Evolutionary conservation across 2,329 filamentous ascomycete species (phyloP), one percentile per base, ranked within the genome.

Genomic region (Neurospora crassa): DNA sequence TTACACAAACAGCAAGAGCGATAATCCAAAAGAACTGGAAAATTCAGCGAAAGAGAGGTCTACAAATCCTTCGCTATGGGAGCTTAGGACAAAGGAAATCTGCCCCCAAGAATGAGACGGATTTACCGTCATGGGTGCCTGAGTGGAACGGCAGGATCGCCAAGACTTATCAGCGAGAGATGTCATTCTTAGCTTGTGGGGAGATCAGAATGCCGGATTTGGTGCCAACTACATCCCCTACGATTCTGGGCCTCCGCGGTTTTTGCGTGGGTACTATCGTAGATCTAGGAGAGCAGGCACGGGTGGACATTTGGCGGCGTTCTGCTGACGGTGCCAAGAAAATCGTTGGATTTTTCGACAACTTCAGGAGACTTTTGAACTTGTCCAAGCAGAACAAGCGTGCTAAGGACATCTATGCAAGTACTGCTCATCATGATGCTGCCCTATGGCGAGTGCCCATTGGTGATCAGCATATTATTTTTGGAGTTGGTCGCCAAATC

Each of bases 111-210:
- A 14, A 53, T 1, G 45, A 59, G 5, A 8, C n/a, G 16, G 7
- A 40, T 6, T 20, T 71, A 18, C 72, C 72, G 34, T 71, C 72
- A 3, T 74, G 73, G 72, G 73, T 71, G 7, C 72, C 73, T 3
- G 72, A 73, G n/a, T 74, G 73, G 72, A 34, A 34, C 3, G 8
- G 1, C 6, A 10, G 18, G 3, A 59, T 24, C 0, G 0, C 0
- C 8, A 4, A 18, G 14, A 34, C 47, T 0, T 59, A 34, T 10
- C 1, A 1, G 7, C 3, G 6, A 59, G 7, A 0, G 3, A 5
- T 0, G 6, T 34, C 20, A 8, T 59, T 18, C 14, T 29, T 11
- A 34, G 47, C 47, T 0, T 59, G 47, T 34, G 47, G 24, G 14
- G 16, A 34, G 24, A 34, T 16, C 47, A 29, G 12, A 5, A 34